Percentiles rank a stretch among this genome's conserved stretches.
Evolutionary conservation across 441 rosid genomes (phyloP).

Genomic region (Theobroma grandiflorum): DNA sequence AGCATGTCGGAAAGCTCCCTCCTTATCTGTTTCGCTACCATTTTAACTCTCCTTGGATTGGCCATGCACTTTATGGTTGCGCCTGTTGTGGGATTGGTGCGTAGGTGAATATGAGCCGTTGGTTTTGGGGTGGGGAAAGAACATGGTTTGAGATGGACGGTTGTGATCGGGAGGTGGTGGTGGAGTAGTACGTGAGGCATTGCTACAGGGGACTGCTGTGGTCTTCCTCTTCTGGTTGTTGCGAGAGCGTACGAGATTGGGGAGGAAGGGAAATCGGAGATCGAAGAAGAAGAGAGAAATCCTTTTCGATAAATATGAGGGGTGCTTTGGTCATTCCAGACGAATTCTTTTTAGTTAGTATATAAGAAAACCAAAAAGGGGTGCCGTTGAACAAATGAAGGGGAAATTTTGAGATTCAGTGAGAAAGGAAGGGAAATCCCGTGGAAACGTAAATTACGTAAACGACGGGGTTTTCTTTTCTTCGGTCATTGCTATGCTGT

Average conservation of each 20-base stretch:
- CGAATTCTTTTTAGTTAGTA: neutral
- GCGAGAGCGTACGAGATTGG: neutral
- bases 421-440: neutral
- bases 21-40: constrained; percentile 87
- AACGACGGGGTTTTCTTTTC: neutral
- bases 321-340: neutral
- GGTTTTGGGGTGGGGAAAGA: constrained; percentile 37
- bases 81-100: constrained; percentile 29
- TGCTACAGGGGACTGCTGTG: neutral
- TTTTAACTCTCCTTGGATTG: constrained; percentile 84
- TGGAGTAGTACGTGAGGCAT: constrained; percentile 45
- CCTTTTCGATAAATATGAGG: neutral
- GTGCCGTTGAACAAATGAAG: neutral
- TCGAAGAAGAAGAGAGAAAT: neutral
- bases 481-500: neutral
- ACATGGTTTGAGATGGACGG: constrained; percentile 35
- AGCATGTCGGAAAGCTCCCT: constrained; percentile 93
- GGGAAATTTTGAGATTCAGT: neutral
- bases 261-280: neutral
- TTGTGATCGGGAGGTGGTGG: constrained; percentile 33
- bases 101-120: constrained; percentile 36
- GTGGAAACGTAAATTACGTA: neutral
- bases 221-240: constrained; percentile 8
- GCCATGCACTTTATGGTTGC: constrained; percentile 77
- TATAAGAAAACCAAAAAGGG: neutral